phyloP scores from a whole-genome alignment of 108 stramenopile genomes.

The Fistulifera solaris region DNA sequence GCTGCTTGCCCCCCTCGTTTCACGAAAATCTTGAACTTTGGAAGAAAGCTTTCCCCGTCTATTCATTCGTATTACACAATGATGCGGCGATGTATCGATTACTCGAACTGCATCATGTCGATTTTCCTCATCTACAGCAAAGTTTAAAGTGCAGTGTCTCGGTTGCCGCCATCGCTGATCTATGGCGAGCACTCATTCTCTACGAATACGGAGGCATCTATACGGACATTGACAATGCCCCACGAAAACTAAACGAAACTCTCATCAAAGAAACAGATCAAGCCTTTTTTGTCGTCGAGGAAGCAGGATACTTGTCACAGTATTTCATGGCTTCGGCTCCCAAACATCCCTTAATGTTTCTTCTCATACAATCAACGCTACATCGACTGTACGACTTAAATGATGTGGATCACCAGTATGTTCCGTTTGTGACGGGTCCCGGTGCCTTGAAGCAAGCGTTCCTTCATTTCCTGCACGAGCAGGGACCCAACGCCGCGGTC shows the following conservation, averaged over 20 bases:
- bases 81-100: slow-evolving; percentile 51
- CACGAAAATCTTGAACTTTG: slow-evolving; percentile 42
- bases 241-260: slow-evolving; percentile 18
- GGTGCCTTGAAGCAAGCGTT: slow-evolving; percentile 19
- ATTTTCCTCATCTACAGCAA: slow-evolving; percentile 45
- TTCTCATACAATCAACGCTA: slow-evolving; percentile 17
- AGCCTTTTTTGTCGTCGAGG: slow-evolving; percentile 48
- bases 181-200: slow-evolving; percentile 44
- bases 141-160: slow-evolving; percentile 27
- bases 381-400: slow-evolving; percentile 10
- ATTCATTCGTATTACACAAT: slow-evolving; percentile 56
- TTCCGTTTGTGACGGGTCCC: slow-evolving; percentile 16
- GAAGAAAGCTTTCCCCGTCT: slow-evolving; percentile 18
- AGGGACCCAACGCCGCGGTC: slow-evolving; percentile 4
- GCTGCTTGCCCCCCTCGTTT: slow-evolving; percentile 25
- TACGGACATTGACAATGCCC: slow-evolving; percentile 46
- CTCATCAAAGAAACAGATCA: slow-evolving; percentile 33
- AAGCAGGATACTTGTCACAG: slow-evolving; percentile 30
- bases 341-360: slow-evolving; percentile 49
- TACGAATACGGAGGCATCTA: slow-evolving; percentile 64
- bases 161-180: slow-evolving; percentile 48
- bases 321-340: slow-evolving; percentile 60
- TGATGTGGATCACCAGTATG: slow-evolving; percentile 16
- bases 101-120: slow-evolving; percentile 28
- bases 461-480: slow-evolving; percentile 3